phyloP scores from a whole-genome alignment of 2,329 filamentous ascomycete species.

The Cercospora zeae-maydis region DNA sequence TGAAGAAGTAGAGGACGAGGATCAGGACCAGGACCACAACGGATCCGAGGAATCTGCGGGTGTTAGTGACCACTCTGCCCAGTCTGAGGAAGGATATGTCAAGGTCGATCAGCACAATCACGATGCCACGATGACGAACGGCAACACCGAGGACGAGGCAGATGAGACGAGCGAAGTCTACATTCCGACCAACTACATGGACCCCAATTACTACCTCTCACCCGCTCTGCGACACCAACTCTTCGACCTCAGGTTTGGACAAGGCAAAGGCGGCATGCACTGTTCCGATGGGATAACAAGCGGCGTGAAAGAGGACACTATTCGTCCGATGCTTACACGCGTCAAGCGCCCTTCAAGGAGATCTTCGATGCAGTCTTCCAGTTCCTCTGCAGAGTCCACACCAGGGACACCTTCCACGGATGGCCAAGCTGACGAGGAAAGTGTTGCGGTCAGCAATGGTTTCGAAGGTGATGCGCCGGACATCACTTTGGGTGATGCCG shows the following conservation, averaged over 20 bases:
- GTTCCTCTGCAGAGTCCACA: slow-evolving; percentile 25
- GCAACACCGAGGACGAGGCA: background rate
- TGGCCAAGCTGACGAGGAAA: slow-evolving; percentile 25
- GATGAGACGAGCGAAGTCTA: slow-evolving; percentile 13
- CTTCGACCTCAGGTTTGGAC: slow-evolving; percentile 71
- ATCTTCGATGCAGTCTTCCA: slow-evolving; percentile 27
- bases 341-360: slow-evolving; percentile 29
- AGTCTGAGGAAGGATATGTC: slow-evolving; percentile 86
- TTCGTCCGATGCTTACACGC: slow-evolving; percentile 30
- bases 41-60: slow-evolving; percentile 48
- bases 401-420: slow-evolving; percentile 19
- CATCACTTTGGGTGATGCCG: slow-evolving; percentile 25
- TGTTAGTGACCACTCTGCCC: slow-evolving; percentile 72
- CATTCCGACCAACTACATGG: slow-evolving; percentile 32
- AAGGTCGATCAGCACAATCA: slow-evolving; percentile 65
- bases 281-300: slow-evolving; percentile 50
- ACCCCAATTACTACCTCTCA: slow-evolving; percentile 49
- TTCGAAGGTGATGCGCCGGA: slow-evolving; percentile 27
- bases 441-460: slow-evolving; percentile 26
- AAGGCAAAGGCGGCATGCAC: slow-evolving; percentile 53
- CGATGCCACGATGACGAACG: slow-evolving; percentile 10
- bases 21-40: slow-evolving; percentile 43
- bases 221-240: slow-evolving; percentile 60
- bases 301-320: slow-evolving; percentile 19
- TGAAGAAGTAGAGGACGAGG: slow-evolving; percentile 32